Base-by-base conservation (phyloP, 2,329 filamentous ascomycete genomes). In the Graphilbum sp. region DNA sequence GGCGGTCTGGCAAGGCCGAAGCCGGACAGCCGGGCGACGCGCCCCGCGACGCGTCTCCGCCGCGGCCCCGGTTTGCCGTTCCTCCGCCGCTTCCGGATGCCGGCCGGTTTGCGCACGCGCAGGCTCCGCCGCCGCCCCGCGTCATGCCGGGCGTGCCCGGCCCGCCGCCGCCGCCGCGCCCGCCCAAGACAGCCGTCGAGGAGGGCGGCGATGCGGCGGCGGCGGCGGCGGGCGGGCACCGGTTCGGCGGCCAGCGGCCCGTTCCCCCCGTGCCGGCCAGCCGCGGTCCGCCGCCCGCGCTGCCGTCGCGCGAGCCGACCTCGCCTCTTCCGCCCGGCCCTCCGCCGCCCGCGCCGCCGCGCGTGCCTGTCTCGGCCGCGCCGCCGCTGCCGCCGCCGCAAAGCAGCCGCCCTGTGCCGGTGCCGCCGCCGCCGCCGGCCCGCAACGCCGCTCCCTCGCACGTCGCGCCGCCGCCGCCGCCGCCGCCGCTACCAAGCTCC, bases 61-160 rank as follows among this genome's bases (percentile, higher is more conserved):
- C 77, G 16, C 70, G 77, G 37, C 73, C 74, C 9, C 70, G 68
- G 49, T 96, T 93, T 61, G 71, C 76, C 46, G 88, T 84, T 9
- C 90, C 90, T 34, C 90, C 90, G 25, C 83, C 88, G 3, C 60
- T 96, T 42, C 75, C 84, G 39, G 87, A 94, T 55, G 90, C 90
- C 41, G 90, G 90, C 29, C 93, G 84, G 57, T 90, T 75, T 52
- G 85, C 80, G 4, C 67, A 77, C 59, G 58, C 39, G 53, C 69
- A 55, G 48, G 63, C 51, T 56, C 66, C 50, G 54, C 60, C 43
- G 53, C 62, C 51, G 54, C 60, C 45, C 52, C 62, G 47, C 49
- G 49, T 63, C 10, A 63, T 63, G 35, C 64, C 74, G 23, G 76
- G 70, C 9, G 64, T 63, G 35, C 64, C 74, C 21, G 76, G 70